phyloP scores from a whole-genome alignment of 225 moss, liverwort and hornwort genomes.

The Straminergon stramineum region DNA sequence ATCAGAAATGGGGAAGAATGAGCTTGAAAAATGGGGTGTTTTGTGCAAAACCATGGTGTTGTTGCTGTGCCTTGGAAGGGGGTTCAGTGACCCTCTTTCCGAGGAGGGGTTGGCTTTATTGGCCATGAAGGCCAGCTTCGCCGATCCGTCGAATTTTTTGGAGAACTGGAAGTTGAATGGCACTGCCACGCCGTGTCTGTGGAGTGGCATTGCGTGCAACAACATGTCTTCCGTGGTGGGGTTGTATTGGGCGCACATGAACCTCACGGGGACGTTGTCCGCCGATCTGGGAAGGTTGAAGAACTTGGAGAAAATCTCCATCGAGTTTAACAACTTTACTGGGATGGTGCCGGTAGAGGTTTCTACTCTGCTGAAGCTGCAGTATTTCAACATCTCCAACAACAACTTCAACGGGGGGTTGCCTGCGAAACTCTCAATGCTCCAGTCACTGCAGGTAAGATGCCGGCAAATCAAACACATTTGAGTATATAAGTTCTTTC shows the following conservation, averaged over 20 bases:
- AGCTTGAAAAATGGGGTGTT: neutral
- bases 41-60: neutral
- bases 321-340: constrained; percentile 74
- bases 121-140: constrained; percentile 22
- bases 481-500: neutral
- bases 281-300: constrained; percentile 19
- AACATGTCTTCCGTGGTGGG: constrained; percentile 19
- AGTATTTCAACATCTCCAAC: constrained; percentile 54
- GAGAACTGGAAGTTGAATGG: constrained; percentile 45
- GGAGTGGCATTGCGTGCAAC: constrained; percentile 48
- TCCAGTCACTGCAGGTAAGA: constrained; percentile 40
- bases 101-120: constrained; percentile 37
- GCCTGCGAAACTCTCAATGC: constrained; percentile 42
- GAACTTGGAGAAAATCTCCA: constrained; percentile 29
- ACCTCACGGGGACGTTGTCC: constrained; percentile 41
- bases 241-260: constrained; percentile 23
- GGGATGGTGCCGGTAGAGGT: constrained; percentile 45
- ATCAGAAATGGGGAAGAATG: neutral
- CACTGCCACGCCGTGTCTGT: constrained; percentile 33
- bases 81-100: neutral
- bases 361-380: constrained; percentile 19
- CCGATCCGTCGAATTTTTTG: constrained; percentile 8
- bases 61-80: neutral
- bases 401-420: constrained; percentile 43
- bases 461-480: neutral